Base-by-base conservation (phyloP, 257 asterid genomes). In the Anisodus tanguticus region DNA sequence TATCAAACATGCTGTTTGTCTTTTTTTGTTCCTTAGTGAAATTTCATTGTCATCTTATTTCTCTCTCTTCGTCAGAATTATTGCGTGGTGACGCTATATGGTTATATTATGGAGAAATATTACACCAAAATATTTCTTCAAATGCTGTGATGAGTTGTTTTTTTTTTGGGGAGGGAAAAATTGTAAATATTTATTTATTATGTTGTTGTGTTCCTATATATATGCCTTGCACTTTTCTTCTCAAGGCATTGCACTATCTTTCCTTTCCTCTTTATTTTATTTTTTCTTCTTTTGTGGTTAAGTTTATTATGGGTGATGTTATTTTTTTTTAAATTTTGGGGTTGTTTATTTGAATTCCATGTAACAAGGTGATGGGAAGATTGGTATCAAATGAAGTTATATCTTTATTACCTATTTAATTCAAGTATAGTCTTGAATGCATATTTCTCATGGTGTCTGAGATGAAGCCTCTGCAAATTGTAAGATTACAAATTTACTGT, bases 1-100 rank as follows among this genome's bases (percentile, higher is more conserved):
- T 54, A 54, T 54, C 59, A 37, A 69, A 68, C 84, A 64, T 84
- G 85, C 80, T 82, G 77, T 83, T 16, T 82, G 85, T 55, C 63
- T 70, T 22, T 57, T 31, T 80, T 80, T 85, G 87, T 85, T 60
- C 17, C 11, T 4, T 85, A 54, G 64, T 85, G 85, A 53, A 45
- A 16, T 55, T 58, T 59, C 83, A 37, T 47, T 45, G 83, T 43
- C 19, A 15, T 55, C 66, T 26, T 79, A 70, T 37, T 39, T 79
- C 9, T 43, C 35, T 35, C 47, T 16, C 49, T 8, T 22, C 77
- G 35, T 58, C 83, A 58, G 39, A n/a, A 43, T 49, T 68, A 78
- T 55, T 76, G 69, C 43, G 49, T n/a, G 79, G 17, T 84, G 54
- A 84, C 59, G 66, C 62, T 60, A 35, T 55, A 47, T n/a, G n/a